Evolutionary conservation across 345 rosid species (phyloP).

Genomic region (Dovyalis caffra): DNA sequence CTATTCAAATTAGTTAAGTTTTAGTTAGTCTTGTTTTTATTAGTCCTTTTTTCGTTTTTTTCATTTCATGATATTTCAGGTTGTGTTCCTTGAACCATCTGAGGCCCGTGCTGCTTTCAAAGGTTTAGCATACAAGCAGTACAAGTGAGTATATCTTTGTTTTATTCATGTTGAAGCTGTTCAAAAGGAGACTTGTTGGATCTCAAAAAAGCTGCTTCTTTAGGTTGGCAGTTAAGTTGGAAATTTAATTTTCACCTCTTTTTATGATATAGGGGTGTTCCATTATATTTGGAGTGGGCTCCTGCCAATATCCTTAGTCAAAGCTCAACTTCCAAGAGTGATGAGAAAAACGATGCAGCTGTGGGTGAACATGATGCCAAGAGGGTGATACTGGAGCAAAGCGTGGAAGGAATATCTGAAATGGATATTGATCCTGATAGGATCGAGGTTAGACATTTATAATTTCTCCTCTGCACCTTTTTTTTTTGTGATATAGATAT

Average conservation of each 20-base stretch:
- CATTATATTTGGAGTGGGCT: conserved; percentile 96
- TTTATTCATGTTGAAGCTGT: neutral
- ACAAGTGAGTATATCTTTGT: conserved; percentile 57
- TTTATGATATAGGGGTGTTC: conserved; percentile 67
- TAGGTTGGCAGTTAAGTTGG: neutral
- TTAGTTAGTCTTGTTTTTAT: neutral
- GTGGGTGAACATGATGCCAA: conserved; percentile 60
- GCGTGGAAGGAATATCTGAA: conserved; percentile 53
- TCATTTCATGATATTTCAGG: conserved; percentile 42
- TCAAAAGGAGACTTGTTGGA: neutral
- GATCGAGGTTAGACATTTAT: conserved; percentile 56
- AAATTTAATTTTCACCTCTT: conserved; percentile 3
- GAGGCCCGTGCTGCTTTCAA: conserved; percentile 88
- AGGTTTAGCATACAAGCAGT: conserved; percentile 85
- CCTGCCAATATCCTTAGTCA: conserved; percentile 63
- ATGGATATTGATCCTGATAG: conserved; percentile 71
- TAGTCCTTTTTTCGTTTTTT: neutral
- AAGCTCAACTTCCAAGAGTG: conserved; percentile 33
- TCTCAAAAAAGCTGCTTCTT: neutral
- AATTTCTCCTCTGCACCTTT: neutral
- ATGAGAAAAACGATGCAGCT: conserved; percentile 34
- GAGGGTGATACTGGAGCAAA: conserved; percentile 63
- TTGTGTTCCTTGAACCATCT: conserved; percentile 81
- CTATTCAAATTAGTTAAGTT: neutral
- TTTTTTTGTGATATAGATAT: neutral